phyloP scores from a whole-genome alignment of 306 rosid genomes.

The Ziziphus jujuba region DNA sequence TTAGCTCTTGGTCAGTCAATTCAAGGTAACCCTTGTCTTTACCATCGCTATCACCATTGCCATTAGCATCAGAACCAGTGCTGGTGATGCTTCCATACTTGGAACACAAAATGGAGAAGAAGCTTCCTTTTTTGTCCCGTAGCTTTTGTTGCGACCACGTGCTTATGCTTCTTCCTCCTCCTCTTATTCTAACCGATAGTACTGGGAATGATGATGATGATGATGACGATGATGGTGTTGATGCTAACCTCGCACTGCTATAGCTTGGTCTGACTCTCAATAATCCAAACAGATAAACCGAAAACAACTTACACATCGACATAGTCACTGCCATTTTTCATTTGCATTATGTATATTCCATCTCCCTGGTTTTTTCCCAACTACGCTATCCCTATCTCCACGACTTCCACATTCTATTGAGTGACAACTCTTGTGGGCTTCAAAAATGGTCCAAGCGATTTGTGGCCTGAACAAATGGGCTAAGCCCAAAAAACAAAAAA shows the following conservation, averaged over 20 bases:
- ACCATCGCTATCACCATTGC: neutral
- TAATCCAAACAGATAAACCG: conserved; percentile 6
- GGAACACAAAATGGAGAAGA: conserved; percentile 24
- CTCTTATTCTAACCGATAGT: neutral
- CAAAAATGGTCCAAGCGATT: too few relatives aligned
- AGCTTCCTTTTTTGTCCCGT: conserved; percentile 7
- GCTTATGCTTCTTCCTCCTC: conserved; percentile 4
- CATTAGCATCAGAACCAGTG: neutral
- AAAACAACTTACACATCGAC: conserved; percentile 9
- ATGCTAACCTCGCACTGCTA: neutral
- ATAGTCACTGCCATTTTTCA: neutral
- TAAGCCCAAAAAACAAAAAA: too few relatives aligned
- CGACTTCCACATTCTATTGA: too few relatives aligned
- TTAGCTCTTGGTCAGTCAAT: conserved; percentile 69
- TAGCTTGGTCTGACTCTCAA: conserved; percentile 12
- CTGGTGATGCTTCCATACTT: conserved; percentile 12
- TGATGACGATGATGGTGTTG: conserved; percentile 9
- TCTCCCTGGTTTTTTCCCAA: neutral
- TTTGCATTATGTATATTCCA: neutral
- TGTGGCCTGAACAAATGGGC: too few relatives aligned
- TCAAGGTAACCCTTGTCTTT: conserved; percentile 48
- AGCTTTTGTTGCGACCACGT: conserved; percentile 17
- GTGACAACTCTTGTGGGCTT: too few relatives aligned
- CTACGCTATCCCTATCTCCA: too few relatives aligned
- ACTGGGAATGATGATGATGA: conserved; percentile 13